Evolutionary conservation across 148 eudicot genomes (phyloP), one percentile per base, ranked within the genome.

Genomic region (Rhododendron vialii): DNA sequence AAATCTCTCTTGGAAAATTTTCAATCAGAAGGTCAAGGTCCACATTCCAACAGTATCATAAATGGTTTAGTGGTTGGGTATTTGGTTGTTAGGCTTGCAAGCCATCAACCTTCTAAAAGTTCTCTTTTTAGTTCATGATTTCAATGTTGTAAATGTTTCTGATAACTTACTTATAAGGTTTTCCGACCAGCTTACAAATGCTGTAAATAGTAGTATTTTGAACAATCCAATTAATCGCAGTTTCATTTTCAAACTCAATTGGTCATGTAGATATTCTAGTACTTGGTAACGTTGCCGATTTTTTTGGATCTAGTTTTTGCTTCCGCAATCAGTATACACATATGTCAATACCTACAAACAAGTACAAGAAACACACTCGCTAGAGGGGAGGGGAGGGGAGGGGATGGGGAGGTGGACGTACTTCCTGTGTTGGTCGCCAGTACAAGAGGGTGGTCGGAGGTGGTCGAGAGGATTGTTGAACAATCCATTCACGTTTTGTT

Each of bases 11-110:
- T 81, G 85, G 77, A 41, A 80, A 84, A 78, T 84, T 73, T 59
- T 84, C 12, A 26, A 71, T 86, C 53, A 50, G 47, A 89, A 36
- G 84, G 80, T 77, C 69, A 89, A 36, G 84, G 80, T 77, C 69
- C 90, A 84, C 82, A 71, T 51, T 86, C 86, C 86, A 71, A 65
- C 28, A 73, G 26, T 10, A 51, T n/a, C 57, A 26, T 9, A 33
- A 47, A 84, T 48, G 14, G 55, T 78, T n/a, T 45, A 47, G 35
- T n/a, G 48, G 81, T 78, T 78, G 14, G 53, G 47, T 20, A 43
- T 3, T 41, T 45, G 36, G 36, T 30, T 71, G 41, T 71, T 30
- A 71, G 76, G 38, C 76, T 71, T 71, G 76, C 76, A 13, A 12
- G 76, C 2, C 38, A 28, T 71, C 41, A 30, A 71, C 76, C 76